Percentiles rank a stretch among this genome's conserved stretches.
phyloP scores from a whole-genome alignment of 140 eudicot species.

The Erigeron philadelphicus region DNA sequence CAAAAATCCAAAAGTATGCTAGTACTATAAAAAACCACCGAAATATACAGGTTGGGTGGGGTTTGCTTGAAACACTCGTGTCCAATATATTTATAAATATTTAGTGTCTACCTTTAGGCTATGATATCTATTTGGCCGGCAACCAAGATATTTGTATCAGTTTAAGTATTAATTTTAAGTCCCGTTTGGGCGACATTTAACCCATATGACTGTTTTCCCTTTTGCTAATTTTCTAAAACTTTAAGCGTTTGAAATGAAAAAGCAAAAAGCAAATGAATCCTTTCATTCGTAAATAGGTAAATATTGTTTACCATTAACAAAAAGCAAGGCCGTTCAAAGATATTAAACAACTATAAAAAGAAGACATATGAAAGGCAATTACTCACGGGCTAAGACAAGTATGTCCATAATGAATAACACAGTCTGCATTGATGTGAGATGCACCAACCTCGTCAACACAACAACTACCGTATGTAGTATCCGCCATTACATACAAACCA shows the following conservation, averaged over 20 bases:
- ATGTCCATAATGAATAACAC: constrained; percentile 92
- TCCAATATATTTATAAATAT: neutral
- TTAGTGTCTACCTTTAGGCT: too few relatives aligned
- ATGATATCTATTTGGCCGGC: too few relatives aligned
- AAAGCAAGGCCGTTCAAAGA: neutral
- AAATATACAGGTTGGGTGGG: too few relatives aligned
- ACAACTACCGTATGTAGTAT: constrained; percentile 93
- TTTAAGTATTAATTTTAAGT: too few relatives aligned
- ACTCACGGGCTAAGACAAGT: constrained; percentile 97
- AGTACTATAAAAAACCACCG: too few relatives aligned
- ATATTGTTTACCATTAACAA: neutral
- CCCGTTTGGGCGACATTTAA: too few relatives aligned
- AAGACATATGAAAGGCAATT: neutral
- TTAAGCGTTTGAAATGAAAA: too few relatives aligned
- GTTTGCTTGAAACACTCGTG: neutral
- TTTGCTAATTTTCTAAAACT: too few relatives aligned
- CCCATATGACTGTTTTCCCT: too few relatives aligned
- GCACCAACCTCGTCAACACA: constrained; percentile 98
- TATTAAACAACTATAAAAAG: constrained; percentile 7
- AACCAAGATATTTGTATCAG: too few relatives aligned
- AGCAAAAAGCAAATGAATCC: too few relatives aligned
- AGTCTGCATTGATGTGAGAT: constrained; percentile 77
- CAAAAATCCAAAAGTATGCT: neutral
- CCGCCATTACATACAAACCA: constrained; percentile 92
- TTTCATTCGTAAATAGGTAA: too few relatives aligned